These are phyloP conservation scores for Crithidia mellificae DNA, from an alignment of 208 protist genomes.

Conservation along the genomic window DNA sequence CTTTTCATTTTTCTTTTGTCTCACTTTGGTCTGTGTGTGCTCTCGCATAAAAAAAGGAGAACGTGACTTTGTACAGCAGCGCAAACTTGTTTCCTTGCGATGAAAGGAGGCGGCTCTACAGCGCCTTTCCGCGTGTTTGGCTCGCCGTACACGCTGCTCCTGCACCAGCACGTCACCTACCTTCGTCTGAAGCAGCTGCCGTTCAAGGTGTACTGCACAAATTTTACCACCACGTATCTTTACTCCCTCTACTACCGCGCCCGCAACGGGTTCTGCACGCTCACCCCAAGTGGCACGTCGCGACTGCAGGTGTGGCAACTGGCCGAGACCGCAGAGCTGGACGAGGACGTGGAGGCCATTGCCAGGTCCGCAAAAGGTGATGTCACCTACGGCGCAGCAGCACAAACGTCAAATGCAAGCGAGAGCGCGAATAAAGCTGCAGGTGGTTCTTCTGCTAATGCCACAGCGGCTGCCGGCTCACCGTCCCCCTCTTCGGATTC, in stretches of 20 bases:
- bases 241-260: conserved; percentile 71
- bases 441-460: too few relatives aligned
- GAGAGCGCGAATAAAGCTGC: background rate
- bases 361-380: conserved; percentile 13
- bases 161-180: conserved; percentile 85
- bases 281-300: conserved; percentile 54
- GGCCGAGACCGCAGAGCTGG: conserved; percentile 56
- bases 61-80: too few relatives aligned
- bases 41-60: too few relatives aligned
- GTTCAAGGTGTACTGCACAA: conserved; percentile 85
- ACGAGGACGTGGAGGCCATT: conserved; percentile 35
- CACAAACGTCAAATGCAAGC: background rate
- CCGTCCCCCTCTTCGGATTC: too few relatives aligned
- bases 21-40: too few relatives aligned
- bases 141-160: conserved; percentile 64
- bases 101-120: conserved; percentile 4
- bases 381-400: conserved; percentile 5
- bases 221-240: conserved; percentile 68
- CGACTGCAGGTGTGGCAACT: conserved; percentile 80
- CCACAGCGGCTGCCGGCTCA: too few relatives aligned
- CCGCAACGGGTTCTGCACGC: conserved; percentile 60
- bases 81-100: background rate
- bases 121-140: conserved; percentile 78
- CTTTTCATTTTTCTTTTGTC: too few relatives aligned
- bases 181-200: conserved; percentile 81